phyloP scores from a whole-genome alignment of 176 grass and related monocot species.

The Cymbopogon citratus region DNA sequence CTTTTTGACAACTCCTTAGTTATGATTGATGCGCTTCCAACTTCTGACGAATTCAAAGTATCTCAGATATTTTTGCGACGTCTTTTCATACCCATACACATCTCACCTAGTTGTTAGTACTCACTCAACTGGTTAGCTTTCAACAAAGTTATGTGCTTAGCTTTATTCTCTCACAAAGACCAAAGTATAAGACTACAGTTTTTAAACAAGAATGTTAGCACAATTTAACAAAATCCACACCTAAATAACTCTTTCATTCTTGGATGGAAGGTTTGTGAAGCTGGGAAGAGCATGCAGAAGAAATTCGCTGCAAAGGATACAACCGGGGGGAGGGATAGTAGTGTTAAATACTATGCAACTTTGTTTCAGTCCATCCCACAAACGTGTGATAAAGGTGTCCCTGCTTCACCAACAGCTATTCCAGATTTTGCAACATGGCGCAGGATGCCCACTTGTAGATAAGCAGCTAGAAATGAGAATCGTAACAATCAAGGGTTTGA shows the following conservation, averaged over 20 bases:
- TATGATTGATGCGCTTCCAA: not conserved
- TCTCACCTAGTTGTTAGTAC: not conserved
- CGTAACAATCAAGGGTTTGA: not conserved
- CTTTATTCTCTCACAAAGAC: not conserved
- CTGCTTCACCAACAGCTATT: not conserved
- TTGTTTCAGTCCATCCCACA: not conserved
- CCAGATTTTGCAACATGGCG: not conserved
- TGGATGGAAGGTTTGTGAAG: not conserved
- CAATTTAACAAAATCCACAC: not conserved
- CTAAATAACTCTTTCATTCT: not conserved
- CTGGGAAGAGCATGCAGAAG: not conserved
- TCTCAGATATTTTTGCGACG: not conserved
- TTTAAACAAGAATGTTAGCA: not conserved
- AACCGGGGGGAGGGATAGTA: not conserved
- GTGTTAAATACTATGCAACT: not conserved
- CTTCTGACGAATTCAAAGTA: not conserved
- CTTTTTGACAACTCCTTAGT: not conserved
- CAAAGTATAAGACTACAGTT: not conserved
- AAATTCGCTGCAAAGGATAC: not conserved
- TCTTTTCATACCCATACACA: not conserved
- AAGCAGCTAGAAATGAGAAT: not conserved
- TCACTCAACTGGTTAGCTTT: not conserved
- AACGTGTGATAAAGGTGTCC: not conserved
- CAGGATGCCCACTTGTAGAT: not conserved
- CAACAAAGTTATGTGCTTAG: not conserved